Evolutionary conservation across 78 protist species (phyloP).

Genomic region (Dictyostelium purpureum): DNA sequence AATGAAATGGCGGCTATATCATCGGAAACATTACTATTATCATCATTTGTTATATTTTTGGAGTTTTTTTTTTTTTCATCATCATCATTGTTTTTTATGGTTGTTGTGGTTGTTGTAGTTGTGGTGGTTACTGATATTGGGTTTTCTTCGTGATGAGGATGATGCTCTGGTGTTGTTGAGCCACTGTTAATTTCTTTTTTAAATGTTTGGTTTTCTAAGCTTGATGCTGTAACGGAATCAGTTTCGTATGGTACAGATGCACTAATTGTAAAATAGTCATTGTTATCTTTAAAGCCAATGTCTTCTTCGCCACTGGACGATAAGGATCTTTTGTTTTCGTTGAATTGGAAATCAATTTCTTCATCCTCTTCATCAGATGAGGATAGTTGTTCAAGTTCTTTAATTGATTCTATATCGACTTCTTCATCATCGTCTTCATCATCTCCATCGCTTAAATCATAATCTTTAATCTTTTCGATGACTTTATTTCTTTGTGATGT

Average conservation of each 20-base stretch:
- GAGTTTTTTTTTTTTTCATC: neutral
- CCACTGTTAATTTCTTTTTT: neutral
- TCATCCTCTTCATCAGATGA: too few species aligned
- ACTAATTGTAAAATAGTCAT: neutral
- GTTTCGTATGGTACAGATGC: constrained; percentile 8
- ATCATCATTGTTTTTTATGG: neutral
- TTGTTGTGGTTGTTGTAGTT: neutral
- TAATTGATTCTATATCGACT: neutral
- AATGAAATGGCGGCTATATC: neutral
- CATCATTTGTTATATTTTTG: neutral
- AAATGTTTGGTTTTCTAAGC: neutral
- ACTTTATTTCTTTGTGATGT: neutral
- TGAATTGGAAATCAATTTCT: neutral
- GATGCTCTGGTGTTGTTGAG: neutral
- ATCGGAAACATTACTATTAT: neutral
- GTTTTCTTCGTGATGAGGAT: neutral
- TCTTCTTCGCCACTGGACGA: neutral
- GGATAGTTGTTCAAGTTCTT: neutral
- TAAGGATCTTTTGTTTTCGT: too few species aligned
- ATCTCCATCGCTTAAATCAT: neutral
- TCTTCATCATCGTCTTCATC: neutral
- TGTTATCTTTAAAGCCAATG: neutral
- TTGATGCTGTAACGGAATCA: neutral
- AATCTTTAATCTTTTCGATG: too few species aligned
- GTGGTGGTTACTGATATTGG: neutral